Conservation (phyloP, 441 rosid genomes). For the Syzygium malaccense region DNA sequence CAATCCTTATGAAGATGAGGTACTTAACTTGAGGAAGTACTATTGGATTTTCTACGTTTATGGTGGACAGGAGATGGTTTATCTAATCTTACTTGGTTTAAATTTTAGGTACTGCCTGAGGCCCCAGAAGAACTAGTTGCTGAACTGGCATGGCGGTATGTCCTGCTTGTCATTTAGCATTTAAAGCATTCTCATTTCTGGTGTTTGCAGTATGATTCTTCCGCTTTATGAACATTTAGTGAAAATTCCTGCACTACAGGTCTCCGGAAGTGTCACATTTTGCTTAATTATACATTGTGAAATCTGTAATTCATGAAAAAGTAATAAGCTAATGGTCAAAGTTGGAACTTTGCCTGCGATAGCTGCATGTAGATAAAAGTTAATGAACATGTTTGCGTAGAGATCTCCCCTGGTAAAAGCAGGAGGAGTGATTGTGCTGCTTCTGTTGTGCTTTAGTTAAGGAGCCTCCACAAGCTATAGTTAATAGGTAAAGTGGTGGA, state of each 20-base stretch:
- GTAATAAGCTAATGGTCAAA: neutral
- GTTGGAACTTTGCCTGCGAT: neutral
- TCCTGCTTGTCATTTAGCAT: neutral
- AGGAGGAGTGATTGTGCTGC: neutral
- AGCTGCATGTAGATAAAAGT: neutral
- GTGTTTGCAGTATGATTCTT: too few relatives aligned
- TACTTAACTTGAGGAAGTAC: slow-evolving; percentile 13
- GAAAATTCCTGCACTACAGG: neutral
- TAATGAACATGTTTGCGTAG: neutral
- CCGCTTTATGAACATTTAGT: neutral
- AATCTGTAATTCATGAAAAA: neutral
- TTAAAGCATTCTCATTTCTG: neutral
- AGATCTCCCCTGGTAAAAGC: neutral
- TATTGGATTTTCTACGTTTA: neutral
- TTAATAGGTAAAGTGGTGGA: neutral
- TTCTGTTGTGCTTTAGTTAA: neutral
- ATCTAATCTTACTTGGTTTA: neutral
- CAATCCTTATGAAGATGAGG: slow-evolving; percentile 91
- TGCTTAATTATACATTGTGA: neutral
- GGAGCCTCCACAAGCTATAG: neutral
- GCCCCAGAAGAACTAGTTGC: slow-evolving; percentile 84
- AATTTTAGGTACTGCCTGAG: slow-evolving; percentile 65
- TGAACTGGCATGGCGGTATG: slow-evolving; percentile 89
- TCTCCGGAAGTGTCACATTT: neutral
- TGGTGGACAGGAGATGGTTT: neutral